Conservation (phyloP, 179 eudicot genomes). For the Dionaea muscipula region DNA sequence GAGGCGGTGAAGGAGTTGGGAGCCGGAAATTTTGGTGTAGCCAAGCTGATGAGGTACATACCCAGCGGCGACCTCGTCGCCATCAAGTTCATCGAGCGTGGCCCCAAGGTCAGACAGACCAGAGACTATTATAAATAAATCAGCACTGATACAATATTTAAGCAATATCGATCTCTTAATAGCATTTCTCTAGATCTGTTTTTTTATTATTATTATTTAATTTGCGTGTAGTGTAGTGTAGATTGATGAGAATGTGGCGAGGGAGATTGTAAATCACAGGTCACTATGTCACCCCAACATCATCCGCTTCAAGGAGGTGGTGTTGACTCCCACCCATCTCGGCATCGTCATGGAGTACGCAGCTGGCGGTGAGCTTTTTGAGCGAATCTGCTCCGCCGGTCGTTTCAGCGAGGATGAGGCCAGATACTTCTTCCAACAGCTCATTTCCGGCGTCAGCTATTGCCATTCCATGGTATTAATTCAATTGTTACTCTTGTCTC, state of each 20-base stretch:
- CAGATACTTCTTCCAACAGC: too few relatives aligned
- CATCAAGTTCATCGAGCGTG: slow-evolving; percentile 37
- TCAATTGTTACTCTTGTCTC: too few relatives aligned
- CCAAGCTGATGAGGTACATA: slow-evolving; percentile 30
- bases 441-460: too few relatives aligned
- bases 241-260: slow-evolving; percentile 38
- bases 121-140: too few relatives aligned
- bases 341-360: slow-evolving; percentile 45
- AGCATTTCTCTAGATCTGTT: neutral
- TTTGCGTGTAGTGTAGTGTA: slow-evolving; percentile 10
- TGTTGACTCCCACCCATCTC: slow-evolving; percentile 34
- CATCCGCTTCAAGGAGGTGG: slow-evolving; percentile 36
- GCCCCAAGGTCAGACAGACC: slow-evolving; percentile 17
- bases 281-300: slow-evolving; percentile 37
- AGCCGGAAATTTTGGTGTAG: slow-evolving; percentile 36
- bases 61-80: slow-evolving; percentile 30
- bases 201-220: neutral
- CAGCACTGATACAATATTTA: too few relatives aligned
- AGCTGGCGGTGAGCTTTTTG: slow-evolving; percentile 39
- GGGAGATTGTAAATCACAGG: slow-evolving; percentile 34
- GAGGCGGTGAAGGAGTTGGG: slow-evolving; percentile 31
- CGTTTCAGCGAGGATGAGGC: slow-evolving; percentile 43
- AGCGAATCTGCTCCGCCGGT: slow-evolving; percentile 38
- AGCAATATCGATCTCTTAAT: neutral
- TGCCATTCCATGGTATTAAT: too few relatives aligned